phyloP scores from a whole-genome alignment of 192 early-diverging fungal species.

The Coemansia sp. region DNA sequence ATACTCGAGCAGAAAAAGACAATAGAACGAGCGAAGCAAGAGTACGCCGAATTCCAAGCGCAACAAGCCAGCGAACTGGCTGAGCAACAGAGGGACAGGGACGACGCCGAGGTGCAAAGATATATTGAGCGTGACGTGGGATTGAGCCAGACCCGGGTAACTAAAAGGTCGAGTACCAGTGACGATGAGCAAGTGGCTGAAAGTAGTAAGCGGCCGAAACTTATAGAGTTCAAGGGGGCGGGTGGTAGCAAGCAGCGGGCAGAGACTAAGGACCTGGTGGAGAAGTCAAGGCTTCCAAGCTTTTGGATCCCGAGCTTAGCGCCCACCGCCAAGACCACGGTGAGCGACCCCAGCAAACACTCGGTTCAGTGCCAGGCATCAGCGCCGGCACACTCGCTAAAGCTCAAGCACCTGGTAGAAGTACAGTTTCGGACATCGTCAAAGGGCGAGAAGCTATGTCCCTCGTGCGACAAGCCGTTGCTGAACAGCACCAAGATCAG shows the following conservation, averaged over 20 bases:
- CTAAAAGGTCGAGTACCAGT: not conserved
- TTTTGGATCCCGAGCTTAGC: constrained; percentile 48
- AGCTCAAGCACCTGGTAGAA: constrained; percentile 29
- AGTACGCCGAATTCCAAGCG: constrained; percentile 49
- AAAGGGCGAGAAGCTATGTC: constrained; percentile 38
- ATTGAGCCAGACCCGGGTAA: not conserved
- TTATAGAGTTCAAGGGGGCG: not conserved
- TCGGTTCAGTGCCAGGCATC: constrained; percentile 31
- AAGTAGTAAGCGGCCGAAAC: not conserved
- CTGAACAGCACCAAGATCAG: constrained; percentile 41
- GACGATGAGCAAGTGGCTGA: not conserved
- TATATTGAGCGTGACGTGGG: constrained; percentile 26
- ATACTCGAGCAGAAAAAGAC: constrained; percentile 83
- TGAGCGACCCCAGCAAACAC: constrained; percentile 11
- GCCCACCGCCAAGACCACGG: constrained; percentile 11
- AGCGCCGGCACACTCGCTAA: constrained; percentile 12
- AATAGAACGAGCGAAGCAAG: constrained; percentile 56
- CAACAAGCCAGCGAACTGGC: constrained; percentile 17
- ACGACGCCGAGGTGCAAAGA: not conserved
- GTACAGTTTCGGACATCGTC: constrained; percentile 21
- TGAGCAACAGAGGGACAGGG: not conserved
- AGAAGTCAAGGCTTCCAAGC: constrained; percentile 9
- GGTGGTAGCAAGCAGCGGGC: not conserved
- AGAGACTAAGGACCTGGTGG: not conserved
- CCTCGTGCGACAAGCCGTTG: constrained; percentile 42